A percentile compares a stretch with the other conserved stretches of the same genome.
phyloP scores from a whole-genome alignment of 2,329 filamentous ascomycete genomes.

The Xylariaceae sp. region DNA sequence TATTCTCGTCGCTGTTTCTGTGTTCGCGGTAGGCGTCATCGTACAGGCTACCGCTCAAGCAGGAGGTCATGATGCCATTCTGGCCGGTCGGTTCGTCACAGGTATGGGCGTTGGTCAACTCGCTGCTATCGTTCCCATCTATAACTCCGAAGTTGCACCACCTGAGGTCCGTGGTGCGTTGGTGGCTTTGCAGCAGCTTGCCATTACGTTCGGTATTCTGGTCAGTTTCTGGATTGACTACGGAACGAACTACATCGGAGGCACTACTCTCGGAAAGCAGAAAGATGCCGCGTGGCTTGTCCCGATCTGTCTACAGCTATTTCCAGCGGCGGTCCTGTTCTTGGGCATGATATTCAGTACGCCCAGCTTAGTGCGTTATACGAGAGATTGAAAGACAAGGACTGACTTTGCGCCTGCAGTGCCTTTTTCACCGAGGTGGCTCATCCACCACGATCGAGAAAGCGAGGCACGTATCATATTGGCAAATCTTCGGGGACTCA shows the following conservation, averaged over 20 bases:
- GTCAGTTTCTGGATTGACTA: conserved; percentile 62
- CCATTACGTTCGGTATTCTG: conserved; percentile 60
- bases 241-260: conserved; percentile 65
- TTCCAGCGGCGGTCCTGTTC: conserved; percentile 62
- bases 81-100: conserved; percentile 70
- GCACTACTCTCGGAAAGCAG: conserved; percentile 41
- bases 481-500: conserved; percentile 58
- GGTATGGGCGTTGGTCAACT: conserved; percentile 67
- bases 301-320: conserved; percentile 67
- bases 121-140: conserved; percentile 62
- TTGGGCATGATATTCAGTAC: conserved; percentile 65
- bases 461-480: conserved; percentile 62
- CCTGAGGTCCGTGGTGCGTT: conserved; percentile 40
- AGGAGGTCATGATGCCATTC: conserved; percentile 55
- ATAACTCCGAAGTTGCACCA: conserved; percentile 44
- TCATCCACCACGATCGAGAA: conserved; percentile 61
- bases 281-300: conserved; percentile 69
- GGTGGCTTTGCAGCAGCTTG: conserved; percentile 47
- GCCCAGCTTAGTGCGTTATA: neutral
- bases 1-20: conserved; percentile 59
- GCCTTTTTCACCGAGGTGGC: conserved; percentile 75
- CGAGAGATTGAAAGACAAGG: neutral
- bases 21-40: conserved; percentile 69
- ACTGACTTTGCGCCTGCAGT: conserved; percentile 30
- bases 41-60: conserved; percentile 60